Evolutionary conservation across 2,329 filamentous ascomycete species (phyloP).

Genomic region (Aureobasidium zeae): DNA sequence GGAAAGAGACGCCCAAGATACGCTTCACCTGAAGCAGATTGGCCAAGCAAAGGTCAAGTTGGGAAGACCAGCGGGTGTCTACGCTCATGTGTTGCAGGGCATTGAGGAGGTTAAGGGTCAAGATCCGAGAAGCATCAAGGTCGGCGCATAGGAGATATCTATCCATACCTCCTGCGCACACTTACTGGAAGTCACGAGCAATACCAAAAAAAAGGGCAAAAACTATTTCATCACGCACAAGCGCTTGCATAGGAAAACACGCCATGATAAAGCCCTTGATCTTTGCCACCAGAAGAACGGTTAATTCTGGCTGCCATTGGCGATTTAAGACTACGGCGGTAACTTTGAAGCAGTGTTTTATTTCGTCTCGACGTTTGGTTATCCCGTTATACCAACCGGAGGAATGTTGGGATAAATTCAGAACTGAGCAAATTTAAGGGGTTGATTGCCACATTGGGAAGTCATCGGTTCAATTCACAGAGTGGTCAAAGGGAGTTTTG

Average conservation of each 20-base stretch:
- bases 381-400: too few relatives aligned
- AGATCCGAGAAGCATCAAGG: not conserved
- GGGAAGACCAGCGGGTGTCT: conserved; percentile 11
- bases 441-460: too few relatives aligned
- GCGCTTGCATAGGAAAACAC: not conserved
- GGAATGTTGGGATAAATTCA: too few relatives aligned
- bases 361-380: too few relatives aligned
- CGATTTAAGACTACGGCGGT: not conserved
- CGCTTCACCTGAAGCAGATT: not conserved
- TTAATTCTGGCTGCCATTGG: not conserved
- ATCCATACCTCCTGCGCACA: too few relatives aligned
- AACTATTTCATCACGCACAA: not conserved
- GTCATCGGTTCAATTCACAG: too few relatives aligned
- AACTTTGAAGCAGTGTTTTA: too few relatives aligned
- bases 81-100: conserved; percentile 7
- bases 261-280: not conserved
- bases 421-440: too few relatives aligned
- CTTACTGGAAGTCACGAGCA: not conserved
- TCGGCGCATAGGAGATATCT: too few relatives aligned
- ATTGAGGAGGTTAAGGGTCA: conserved; percentile 6
- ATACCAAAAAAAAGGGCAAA: not conserved
- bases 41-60: conserved; percentile 12
- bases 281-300: not conserved
- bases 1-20: not conserved
- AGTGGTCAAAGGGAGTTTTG: too few relatives aligned